Base-by-base conservation (phyloP, 371 early-diverging fungal genomes). In the Capillidium heterosporum region DNA sequence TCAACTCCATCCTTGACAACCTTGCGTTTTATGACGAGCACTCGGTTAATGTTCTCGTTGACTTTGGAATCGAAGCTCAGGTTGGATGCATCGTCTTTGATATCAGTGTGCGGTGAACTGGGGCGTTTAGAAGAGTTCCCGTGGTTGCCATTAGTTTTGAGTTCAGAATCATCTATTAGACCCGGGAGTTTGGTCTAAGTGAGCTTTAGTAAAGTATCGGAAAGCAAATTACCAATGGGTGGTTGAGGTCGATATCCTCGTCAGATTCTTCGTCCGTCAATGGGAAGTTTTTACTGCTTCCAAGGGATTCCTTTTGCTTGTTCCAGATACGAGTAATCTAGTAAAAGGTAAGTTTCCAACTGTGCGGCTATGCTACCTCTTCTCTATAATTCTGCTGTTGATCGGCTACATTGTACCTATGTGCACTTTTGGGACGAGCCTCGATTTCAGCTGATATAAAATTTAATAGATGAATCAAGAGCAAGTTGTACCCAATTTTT, bases 371-470 rank as follows among this genome's bases (percentile, higher is more conserved):
- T 15, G 56, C 58, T 57, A 80, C 79, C 70, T 97, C 96, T 61
- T 88, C 87, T 58, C 78, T 72, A 67, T 98, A 97, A 15, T 89
- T 86, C 59, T 85, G 84, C 66, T 94, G 91, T 66, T 96, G 96
- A 60, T 96, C 96, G 23, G 91, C 85, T 19, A 95, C 88, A 55
- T 87, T 87, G 68, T 89, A 93, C 41, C 87, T 72, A 65, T 90
- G 92, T 0, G 83, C 87, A 63, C 82, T 87, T 67, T 89, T 88
- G 11, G 85, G 87, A 28, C 79, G 63, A 13, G 80, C 76, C 63
- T 87, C 86, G 41, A 87, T 82, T 65, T 88, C 85, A 19, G 85
- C 82, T 66, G 59, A 28, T 32, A 57, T 21, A n/a, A 7, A 15
- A 10, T 39, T 27, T 54, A 7, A 17, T 19, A 35, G 17, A 44